A percentile compares a stretch with the other conserved stretches of the same genome.
Evolutionary conservation across 306 rosid species (phyloP).

Genomic region (Hylodesmum podocarpum): DNA sequence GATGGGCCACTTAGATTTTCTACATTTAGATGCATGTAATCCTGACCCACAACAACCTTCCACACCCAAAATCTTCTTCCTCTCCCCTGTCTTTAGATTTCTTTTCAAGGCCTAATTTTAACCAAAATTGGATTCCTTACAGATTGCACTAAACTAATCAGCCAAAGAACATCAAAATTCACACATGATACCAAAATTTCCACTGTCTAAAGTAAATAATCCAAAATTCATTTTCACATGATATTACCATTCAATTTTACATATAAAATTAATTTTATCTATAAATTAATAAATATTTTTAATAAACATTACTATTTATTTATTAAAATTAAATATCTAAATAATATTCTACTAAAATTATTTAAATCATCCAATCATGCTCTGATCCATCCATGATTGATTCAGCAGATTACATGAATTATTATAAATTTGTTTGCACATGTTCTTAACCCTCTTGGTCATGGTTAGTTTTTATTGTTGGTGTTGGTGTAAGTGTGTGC

Average conservation of each 20-base stretch:
- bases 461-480: constrained; percentile 14
- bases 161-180: background rate
- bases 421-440: too few relatives aligned
- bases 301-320: too few relatives aligned
- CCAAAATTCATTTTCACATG: too few relatives aligned
- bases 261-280: too few relatives aligned
- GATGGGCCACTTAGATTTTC: constrained; percentile 41
- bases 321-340: too few relatives aligned
- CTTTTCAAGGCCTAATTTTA: constrained; percentile 5
- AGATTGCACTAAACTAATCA: background rate
- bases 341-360: too few relatives aligned
- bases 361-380: too few relatives aligned
- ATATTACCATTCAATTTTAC: too few relatives aligned
- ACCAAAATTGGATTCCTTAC: background rate
- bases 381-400: too few relatives aligned
- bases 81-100: background rate
- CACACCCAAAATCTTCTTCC: constrained; percentile 16
- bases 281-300: too few relatives aligned
- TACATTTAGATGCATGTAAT: constrained; percentile 13
- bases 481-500: background rate
- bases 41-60: constrained; percentile 24
- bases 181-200: background rate
- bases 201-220: background rate
- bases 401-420: too few relatives aligned
- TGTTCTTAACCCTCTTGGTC: background rate